Evolutionary conservation across 495 filamentous ascomycete species (phyloP).

Genomic region (Xylaria telfairii): DNA sequence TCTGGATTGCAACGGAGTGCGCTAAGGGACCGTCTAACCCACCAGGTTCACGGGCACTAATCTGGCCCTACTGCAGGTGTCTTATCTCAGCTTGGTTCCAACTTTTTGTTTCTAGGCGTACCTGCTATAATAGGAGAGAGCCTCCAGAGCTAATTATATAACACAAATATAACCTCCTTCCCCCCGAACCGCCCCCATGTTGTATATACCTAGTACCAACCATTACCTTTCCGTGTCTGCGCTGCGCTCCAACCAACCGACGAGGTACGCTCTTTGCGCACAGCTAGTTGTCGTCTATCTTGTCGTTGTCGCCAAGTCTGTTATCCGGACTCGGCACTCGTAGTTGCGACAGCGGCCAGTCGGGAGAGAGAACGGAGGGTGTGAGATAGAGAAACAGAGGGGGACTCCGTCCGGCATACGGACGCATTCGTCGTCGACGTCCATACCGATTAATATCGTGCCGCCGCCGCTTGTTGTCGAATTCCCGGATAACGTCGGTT

Average conservation of each 20-base stretch:
- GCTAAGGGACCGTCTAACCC: constrained; percentile 3
- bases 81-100: neutral
- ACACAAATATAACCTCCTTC: constrained; percentile 8
- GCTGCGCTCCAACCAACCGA: constrained; percentile 8
- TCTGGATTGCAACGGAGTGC: constrained; percentile 5
- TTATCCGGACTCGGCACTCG: neutral
- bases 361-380: neutral
- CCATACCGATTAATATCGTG: constrained; percentile 4
- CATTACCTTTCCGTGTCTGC: neutral
- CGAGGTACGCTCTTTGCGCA: neutral
- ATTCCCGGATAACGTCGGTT: constrained; percentile 1
- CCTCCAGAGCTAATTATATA: too few species aligned
- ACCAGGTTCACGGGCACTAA: neutral
- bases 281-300: constrained; percentile 3
- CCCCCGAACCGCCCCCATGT: constrained; percentile 9
- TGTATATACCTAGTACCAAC: neutral
- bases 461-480: constrained; percentile 6
- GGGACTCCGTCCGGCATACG: neutral
- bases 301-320: neutral
- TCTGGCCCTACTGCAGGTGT: neutral
- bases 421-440: neutral
- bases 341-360: neutral
- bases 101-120: too few species aligned
- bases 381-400: neutral
- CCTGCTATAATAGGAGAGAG: neutral